Evolutionary conservation across 1,284 basidiomycete species (phyloP).

Genomic region (Macrocybe sp.): DNA sequence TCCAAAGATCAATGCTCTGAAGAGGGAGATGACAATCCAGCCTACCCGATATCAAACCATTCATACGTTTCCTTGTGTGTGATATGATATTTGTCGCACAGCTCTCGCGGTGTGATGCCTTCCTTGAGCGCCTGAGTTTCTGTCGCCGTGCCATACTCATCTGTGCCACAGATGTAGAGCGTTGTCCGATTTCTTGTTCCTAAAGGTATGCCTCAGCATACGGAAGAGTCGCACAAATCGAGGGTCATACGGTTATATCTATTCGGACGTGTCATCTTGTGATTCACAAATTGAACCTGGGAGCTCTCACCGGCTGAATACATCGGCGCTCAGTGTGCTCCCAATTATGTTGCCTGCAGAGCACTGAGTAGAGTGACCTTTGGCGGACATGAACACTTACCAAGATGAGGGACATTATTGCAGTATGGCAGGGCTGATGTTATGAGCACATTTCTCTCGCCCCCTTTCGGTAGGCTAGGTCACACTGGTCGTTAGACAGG

Average conservation of each 20-base stretch:
- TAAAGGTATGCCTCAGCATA: slow-evolving; percentile 22
- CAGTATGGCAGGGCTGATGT: slow-evolving; percentile 98
- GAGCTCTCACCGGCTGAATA: slow-evolving; percentile 83
- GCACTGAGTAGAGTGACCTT: slow-evolving; percentile 4
- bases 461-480: slow-evolving; percentile 76
- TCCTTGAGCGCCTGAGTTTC: slow-evolving; percentile 98
- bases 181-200: slow-evolving; percentile 74
- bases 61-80: slow-evolving; percentile 93
- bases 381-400: slow-evolving; percentile 33
- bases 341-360: slow-evolving; percentile 92
- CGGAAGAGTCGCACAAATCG: background rate
- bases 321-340: slow-evolving; percentile 92
- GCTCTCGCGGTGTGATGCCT: slow-evolving; percentile 77
- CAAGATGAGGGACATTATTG: slow-evolving; percentile 98
- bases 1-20: slow-evolving; percentile 11
- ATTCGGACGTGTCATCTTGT: slow-evolving; percentile 18
- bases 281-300: background rate
- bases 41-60: slow-evolving; percentile 87
- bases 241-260: slow-evolving; percentile 60
- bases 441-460: slow-evolving; percentile 85
- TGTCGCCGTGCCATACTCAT: slow-evolving; percentile 98
- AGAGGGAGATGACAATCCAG: slow-evolving; percentile 6
- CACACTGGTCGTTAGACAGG: slow-evolving; percentile 11
- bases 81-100: slow-evolving; percentile 93
- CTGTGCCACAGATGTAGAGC: slow-evolving; percentile 92